These are phyloP conservation scores for Aspergillus ochraceoroseus DNA, from an alignment of 2,329 filamentous ascomycete genomes.

Conservation along the genomic window DNA sequence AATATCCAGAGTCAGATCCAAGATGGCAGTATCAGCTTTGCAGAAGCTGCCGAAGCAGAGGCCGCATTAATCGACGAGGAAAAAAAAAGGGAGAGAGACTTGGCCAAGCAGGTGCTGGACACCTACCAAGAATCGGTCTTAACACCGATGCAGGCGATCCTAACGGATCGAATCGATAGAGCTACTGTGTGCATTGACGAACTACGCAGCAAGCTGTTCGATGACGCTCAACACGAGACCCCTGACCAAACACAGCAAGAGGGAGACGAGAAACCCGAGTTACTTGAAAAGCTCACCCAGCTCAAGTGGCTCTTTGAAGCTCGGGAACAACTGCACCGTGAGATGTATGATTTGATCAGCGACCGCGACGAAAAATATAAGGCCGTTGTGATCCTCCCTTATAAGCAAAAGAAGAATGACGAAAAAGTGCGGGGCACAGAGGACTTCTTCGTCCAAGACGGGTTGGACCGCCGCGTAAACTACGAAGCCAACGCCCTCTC, in stretches of 20 bases:
- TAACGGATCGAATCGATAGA: constrained; percentile 68
- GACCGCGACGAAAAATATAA: constrained; percentile 84
- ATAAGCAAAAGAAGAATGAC: constrained; percentile 65
- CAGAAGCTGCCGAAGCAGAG: constrained; percentile 76
- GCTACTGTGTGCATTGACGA: constrained; percentile 74
- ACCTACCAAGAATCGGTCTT: constrained; percentile 76
- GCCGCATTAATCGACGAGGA: constrained; percentile 69
- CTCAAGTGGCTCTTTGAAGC: constrained; percentile 97
- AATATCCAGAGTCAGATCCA: constrained; percentile 76
- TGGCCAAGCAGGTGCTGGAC: constrained; percentile 76
- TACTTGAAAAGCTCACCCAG: constrained; percentile 88
- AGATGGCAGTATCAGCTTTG: constrained; percentile 72
- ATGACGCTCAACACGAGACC: constrained; percentile 61
- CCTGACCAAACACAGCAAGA: constrained; percentile 89
- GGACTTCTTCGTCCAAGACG: constrained; percentile 77
- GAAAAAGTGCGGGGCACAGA: constrained; percentile 76
- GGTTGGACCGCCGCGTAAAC: constrained; percentile 62
- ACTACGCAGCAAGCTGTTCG: constrained; percentile 66
- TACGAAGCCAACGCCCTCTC: constrained; percentile 68
- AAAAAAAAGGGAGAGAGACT: constrained; percentile 62
- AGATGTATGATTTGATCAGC: constrained; percentile 76
- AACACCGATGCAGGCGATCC: constrained; percentile 73
- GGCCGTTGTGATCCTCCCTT: constrained; percentile 76
- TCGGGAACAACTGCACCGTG: constrained; percentile 78
- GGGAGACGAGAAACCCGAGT: constrained; percentile 88